Conservation (phyloP, 768 basidiomycete genomes). For the Agrocybe chaxingu region DNA sequence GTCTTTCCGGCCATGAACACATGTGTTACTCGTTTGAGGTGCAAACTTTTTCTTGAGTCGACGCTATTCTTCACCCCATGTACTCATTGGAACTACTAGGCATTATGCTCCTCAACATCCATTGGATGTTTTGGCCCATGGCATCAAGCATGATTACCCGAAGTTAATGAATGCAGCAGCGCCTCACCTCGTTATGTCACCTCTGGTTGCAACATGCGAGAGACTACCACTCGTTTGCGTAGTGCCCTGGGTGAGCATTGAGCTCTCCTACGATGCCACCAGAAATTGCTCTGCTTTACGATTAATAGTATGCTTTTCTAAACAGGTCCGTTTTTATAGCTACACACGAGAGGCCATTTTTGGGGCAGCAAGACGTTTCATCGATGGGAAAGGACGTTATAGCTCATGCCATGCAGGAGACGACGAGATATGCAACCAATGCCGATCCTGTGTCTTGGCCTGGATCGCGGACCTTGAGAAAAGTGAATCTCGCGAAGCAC, state of each 20-base stretch:
- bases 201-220: slow-evolving; percentile 6
- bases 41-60: neutral
- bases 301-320: neutral
- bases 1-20: slow-evolving; percentile 8
- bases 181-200: slow-evolving; percentile 3
- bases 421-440: no score
- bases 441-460: no score
- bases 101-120: slow-evolving; percentile 6
- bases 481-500: no score
- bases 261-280: neutral
- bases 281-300: neutral
- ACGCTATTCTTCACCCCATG: neutral
- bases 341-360: no score
- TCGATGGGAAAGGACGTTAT: no score
- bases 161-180: slow-evolving; percentile 3
- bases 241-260: slow-evolving; percentile 12
- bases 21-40: slow-evolving; percentile 6
- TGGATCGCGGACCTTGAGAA: no score
- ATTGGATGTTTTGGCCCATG: slow-evolving; percentile 5
- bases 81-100: neutral
- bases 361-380: no score
- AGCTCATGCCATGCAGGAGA: no score
- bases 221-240: slow-evolving; percentile 8
- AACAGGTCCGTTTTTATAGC: no score
- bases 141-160: slow-evolving; percentile 14